Evolutionary conservation across 305 asterid species (phyloP), one percentile per base, ranked within the genome.

Genomic region (Fraxinus angustifolia): DNA sequence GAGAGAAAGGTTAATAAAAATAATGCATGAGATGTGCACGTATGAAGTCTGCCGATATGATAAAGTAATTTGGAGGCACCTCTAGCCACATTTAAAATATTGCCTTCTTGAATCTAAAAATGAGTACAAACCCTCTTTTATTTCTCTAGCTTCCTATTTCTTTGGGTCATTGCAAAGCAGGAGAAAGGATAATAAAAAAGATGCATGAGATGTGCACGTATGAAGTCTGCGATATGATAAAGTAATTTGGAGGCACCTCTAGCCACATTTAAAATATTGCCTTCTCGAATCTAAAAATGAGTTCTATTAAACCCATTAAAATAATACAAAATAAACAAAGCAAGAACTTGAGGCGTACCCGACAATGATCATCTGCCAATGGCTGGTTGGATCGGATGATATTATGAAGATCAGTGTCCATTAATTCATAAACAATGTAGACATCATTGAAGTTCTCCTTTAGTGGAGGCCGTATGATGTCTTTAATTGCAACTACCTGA

Each of bases 371-470:
- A 81, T 94, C 97, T 50, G 94, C 86, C 87, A 93, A 79, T 33
- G 82, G 76, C 81, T 94, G 97, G 88, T 81, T 92, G 84, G 97
- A 93, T 82, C 93, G 93, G 77, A 93, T 92, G 80, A 94, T 94
- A 89, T 94, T 97, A 86, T 93, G 97, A 85, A 94, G 98, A 89
- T 94, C 97, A 35, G 97, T 94, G 90, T 93, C 98, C 98, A 94
- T 94, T 26, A 94, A 91, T 79, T 94, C 98, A 87, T 85, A 91
- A 26, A 94, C 95, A 75, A 90, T 94, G 90, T 94, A 94, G 82
- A 94, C 98, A 78, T 94, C 98, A 84, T 93, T 94, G 86, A 94
- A 93, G 87, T 93, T 94, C 87, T 94, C 98, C 85, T 89, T 94
- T 72, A 81, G 93, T 45, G 98, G 98, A 74, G 98, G 98, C 79